Base-by-base conservation (phyloP, 179 eudicot species). In the Pouteria campechiana region DNA sequence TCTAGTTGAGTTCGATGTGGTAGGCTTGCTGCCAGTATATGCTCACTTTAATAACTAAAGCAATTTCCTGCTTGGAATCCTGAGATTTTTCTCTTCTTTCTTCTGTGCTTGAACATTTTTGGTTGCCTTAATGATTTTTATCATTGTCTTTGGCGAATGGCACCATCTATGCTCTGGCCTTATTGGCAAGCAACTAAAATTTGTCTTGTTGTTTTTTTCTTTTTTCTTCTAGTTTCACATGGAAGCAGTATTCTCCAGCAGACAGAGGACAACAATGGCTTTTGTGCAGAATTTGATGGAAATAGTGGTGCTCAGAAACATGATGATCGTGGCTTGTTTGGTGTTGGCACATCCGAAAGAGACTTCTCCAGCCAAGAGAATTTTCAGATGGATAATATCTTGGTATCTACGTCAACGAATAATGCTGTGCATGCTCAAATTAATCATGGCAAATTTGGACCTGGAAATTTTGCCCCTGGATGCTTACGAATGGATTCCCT, bases 241-340 rank as follows among this genome's bases (percentile, higher is more conserved):
- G 67, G 53, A 28, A 36, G 65, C 10, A 38, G 34, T 8, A 7
- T 48, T 47, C n/a, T n/a, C n/a, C 60, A 39, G 23, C 32, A 34
- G 13, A 61, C 50, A 41, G 58, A 56, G 41, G 38, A 19, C 17
- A 45, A 21, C 35, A 37, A 50, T 36, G 39, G 50, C 32, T 44
- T 67, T 17, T 52, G 58, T 38, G 41, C 60, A 15, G 76, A 60
- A 51, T 37, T 67, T 38, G 71, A 59, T 41, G 48, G 50, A 25
- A 32, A 53, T 13, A 64, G 48, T 32, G 58, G 58, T 41, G 59
- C 33, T 38, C 47, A 38, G 13, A 49, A 57, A 54, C 44, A 53
- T 33, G 29, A 34, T 18, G 41, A 40, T 31, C 50, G 40, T 57
- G 32, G 31, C 37, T 36, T 46, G 25, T 58, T 17, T 55, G 12